Evolutionary conservation across 2,329 filamentous ascomycete species (phyloP).

Genomic region (Pyrenophora graminea): DNA sequence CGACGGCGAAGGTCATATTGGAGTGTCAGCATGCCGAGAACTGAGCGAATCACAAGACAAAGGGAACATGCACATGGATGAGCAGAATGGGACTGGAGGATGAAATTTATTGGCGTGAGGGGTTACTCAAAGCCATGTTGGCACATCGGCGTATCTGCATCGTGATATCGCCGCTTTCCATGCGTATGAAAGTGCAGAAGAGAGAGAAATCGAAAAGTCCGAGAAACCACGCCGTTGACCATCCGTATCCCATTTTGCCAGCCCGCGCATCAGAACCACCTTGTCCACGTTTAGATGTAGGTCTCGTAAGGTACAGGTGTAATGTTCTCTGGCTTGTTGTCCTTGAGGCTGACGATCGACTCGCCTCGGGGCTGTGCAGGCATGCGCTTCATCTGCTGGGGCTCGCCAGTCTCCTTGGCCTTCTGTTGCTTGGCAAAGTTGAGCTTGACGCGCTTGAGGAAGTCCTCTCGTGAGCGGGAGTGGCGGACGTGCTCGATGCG

Average conservation of each 20-base stretch:
- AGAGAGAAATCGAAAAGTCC: constrained; percentile 45
- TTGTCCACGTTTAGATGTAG: constrained; percentile 73
- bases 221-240: constrained; percentile 48
- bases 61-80: not conserved
- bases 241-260: constrained; percentile 46
- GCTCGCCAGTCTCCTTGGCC: constrained; percentile 86
- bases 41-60: not conserved
- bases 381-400: constrained; percentile 91
- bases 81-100: constrained; percentile 27
- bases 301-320: constrained; percentile 96
- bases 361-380: constrained; percentile 78
- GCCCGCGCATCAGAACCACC: constrained; percentile 29
- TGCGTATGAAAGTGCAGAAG: constrained; percentile 47
- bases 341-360: constrained; percentile 76
- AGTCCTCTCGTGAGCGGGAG: constrained; percentile 95
- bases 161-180: constrained; percentile 44
- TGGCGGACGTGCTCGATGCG: constrained; percentile 95
- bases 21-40: too few species aligned
- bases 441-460: constrained; percentile 93
- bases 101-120: constrained; percentile 44
- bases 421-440: constrained; percentile 92
- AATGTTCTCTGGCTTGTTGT: constrained; percentile 89
- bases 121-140: constrained; percentile 43
- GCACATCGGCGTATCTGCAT: constrained; percentile 43
- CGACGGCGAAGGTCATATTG: too few species aligned